Evolutionary conservation across 2,329 filamentous ascomycete genomes (phyloP).

Genomic region (Xylariaceae sp.): DNA sequence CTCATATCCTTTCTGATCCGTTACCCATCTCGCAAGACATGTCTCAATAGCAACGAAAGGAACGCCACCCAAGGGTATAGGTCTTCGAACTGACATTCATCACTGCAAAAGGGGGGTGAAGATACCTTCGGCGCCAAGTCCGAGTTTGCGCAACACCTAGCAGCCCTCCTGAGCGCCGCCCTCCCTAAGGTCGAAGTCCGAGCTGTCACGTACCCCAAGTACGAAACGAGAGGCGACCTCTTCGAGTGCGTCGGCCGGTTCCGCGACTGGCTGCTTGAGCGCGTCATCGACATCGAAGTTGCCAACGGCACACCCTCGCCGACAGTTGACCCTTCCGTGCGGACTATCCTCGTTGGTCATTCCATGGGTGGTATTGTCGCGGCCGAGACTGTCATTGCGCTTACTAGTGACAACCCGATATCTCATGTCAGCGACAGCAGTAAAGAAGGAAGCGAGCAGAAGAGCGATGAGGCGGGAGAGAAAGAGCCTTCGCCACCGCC

Average conservation of each 20-base stretch:
- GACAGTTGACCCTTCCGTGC: conserved; percentile 32
- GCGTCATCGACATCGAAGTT: conserved; percentile 92
- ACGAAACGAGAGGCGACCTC: conserved; percentile 77
- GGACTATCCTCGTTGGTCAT: conserved; percentile 30
- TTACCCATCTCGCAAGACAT: too few species aligned
- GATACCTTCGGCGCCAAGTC: conserved; percentile 66
- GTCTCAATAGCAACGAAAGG: too few species aligned
- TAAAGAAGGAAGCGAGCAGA: conserved; percentile 23
- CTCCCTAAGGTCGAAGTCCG: conserved; percentile 67
- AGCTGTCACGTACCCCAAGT: conserved; percentile 71
- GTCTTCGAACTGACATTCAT: neutral
- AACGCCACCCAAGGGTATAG: neutral
- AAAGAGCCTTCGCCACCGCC: neutral
- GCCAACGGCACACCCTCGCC: conserved; percentile 49
- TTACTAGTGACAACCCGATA: conserved; percentile 56
- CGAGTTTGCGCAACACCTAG: conserved; percentile 69
- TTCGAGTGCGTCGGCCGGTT: conserved; percentile 67
- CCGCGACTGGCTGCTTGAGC: conserved; percentile 81
- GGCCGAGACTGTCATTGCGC: conserved; percentile 76
- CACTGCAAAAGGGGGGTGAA: conserved; percentile 59
- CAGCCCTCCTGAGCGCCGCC: conserved; percentile 57
- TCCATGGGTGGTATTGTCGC: conserved; percentile 83
- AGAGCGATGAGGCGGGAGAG: neutral
- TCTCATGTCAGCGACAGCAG: conserved; percentile 28
- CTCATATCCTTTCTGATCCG: neutral